phyloP scores from a whole-genome alignment of 768 basidiomycete species.

The Saitozyma sp. region DNA sequence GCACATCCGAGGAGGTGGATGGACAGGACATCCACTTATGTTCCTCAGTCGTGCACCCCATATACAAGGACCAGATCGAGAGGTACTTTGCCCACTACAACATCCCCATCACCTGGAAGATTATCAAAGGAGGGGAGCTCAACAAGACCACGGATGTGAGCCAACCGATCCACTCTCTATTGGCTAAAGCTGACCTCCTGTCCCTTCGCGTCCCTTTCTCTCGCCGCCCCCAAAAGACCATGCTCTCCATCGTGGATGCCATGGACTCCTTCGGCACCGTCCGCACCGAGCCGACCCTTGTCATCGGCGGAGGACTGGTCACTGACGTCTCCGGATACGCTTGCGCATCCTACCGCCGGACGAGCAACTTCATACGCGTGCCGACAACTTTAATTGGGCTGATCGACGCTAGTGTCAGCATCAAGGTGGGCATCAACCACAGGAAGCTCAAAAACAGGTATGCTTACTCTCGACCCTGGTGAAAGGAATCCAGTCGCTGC shows the following conservation, averaged over 20 bases:
- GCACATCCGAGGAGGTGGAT: no score
- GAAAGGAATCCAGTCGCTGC: background rate
- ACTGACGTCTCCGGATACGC: conserved; percentile 51
- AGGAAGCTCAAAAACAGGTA: conserved; percentile 53
- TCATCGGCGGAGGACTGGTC: conserved; percentile 52
- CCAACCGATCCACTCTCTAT: conserved; percentile 5
- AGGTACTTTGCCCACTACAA: conserved; percentile 51
- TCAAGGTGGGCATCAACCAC: conserved; percentile 54
- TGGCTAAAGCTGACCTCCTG: no score
- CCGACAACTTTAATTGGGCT: conserved; percentile 53
- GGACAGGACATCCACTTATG: background rate
- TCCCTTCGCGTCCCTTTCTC: no score
- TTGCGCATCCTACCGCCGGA: conserved; percentile 51
- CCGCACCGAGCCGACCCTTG: conserved; percentile 53
- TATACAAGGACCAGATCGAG: conserved; percentile 47
- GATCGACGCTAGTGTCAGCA: conserved; percentile 53
- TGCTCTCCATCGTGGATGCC: conserved; percentile 53
- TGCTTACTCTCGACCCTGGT: no score
- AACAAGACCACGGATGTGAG: conserved; percentile 54
- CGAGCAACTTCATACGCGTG: conserved; percentile 51
- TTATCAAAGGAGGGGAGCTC: conserved; percentile 53
- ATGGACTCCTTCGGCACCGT: conserved; percentile 53
- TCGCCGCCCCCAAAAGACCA: conserved; percentile 31
- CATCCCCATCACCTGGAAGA: conserved; percentile 48
- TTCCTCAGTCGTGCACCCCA: conserved; percentile 39